A percentile compares a stretch with the other conserved stretches of the same genome.
phyloP scores from a whole-genome alignment of 202 grass and related monocot genomes.

The Carex arenaria region DNA sequence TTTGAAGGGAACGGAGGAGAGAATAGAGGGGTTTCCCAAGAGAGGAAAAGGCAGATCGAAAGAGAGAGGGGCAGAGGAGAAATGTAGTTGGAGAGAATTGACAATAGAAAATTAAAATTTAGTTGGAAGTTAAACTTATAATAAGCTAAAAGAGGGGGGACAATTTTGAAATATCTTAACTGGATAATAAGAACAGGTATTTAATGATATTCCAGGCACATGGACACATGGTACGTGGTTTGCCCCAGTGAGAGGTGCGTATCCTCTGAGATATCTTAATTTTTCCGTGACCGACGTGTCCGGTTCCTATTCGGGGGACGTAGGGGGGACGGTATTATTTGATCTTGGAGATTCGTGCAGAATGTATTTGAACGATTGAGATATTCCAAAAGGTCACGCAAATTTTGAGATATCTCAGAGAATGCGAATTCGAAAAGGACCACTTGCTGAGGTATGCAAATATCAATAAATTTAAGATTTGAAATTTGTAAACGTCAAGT shows the following conservation, averaged over 20 bases:
- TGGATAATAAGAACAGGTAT: background rate
- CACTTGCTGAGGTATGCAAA: background rate
- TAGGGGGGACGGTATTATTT: too few relatives aligned
- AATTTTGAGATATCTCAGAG: too few relatives aligned
- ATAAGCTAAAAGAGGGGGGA: background rate
- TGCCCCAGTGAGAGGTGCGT: too few relatives aligned
- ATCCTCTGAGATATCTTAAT: too few relatives aligned
- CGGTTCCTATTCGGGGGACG: too few relatives aligned
- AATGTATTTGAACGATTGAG: too few relatives aligned
- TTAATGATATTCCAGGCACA: background rate
- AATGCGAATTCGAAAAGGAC: too few relatives aligned
- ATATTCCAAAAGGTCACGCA: too few relatives aligned
- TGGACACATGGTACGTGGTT: background rate
- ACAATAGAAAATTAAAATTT: background rate
- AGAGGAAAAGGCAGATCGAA: conserved; percentile 5
- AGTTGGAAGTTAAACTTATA: background rate
- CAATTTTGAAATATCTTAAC: background rate
- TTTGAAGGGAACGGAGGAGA: background rate
- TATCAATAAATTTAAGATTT: background rate
- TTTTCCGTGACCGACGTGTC: too few relatives aligned
- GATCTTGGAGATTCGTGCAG: too few relatives aligned
- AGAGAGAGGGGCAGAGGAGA: background rate
- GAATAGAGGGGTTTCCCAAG: background rate
- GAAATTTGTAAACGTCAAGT: background rate
- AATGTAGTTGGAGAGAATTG: background rate